Percentiles rank a stretch among this genome's conserved stretches.
These are phyloP conservation scores for Juncus effusus DNA, from an alignment of 176 grass and related monocot genomes.

Conservation along the genomic window DNA sequence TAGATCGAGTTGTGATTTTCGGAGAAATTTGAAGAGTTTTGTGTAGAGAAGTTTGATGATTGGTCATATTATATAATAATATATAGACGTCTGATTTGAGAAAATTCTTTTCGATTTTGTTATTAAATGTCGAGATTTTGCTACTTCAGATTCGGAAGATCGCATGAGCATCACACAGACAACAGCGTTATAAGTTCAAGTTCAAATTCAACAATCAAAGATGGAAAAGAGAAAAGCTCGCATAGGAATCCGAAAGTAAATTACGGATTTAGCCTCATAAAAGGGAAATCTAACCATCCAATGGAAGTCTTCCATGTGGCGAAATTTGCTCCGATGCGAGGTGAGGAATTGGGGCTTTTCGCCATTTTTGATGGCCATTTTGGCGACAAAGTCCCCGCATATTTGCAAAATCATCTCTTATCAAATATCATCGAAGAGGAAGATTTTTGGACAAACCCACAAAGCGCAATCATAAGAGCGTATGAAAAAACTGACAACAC, in stretches of 20 bases:
- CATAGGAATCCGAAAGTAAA: conserved; percentile 30
- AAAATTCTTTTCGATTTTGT: background rate
- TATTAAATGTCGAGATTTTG: conserved; percentile 5
- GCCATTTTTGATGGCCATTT: conserved; percentile 48
- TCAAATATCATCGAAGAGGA: conserved; percentile 46
- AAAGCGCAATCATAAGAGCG: conserved; percentile 33
- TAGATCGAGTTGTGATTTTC: background rate
- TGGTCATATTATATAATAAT: background rate
- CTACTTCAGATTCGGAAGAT: background rate
- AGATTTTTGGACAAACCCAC: conserved; percentile 43
- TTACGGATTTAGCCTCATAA: conserved; percentile 43
- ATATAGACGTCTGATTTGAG: too few species aligned
- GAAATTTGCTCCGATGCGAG: conserved; percentile 28
- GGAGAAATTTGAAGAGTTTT: conserved; percentile 1
- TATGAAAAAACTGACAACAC: conserved; percentile 45
- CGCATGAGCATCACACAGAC: background rate
- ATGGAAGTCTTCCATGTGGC: conserved; percentile 52
- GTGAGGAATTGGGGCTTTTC: conserved; percentile 37
- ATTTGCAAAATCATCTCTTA: conserved; percentile 42
- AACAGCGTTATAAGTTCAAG: too few species aligned
- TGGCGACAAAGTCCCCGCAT: conserved; percentile 38
- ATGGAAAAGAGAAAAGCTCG: conserved; percentile 30
- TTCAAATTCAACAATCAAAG: background rate
- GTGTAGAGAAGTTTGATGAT: conserved; percentile 9
- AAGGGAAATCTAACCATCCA: conserved; percentile 44